Evolutionary conservation across 805 yeast species (phyloP), one percentile per base, ranked within the genome.

Genomic region (Groenewaldozyma salmanticensis): DNA sequence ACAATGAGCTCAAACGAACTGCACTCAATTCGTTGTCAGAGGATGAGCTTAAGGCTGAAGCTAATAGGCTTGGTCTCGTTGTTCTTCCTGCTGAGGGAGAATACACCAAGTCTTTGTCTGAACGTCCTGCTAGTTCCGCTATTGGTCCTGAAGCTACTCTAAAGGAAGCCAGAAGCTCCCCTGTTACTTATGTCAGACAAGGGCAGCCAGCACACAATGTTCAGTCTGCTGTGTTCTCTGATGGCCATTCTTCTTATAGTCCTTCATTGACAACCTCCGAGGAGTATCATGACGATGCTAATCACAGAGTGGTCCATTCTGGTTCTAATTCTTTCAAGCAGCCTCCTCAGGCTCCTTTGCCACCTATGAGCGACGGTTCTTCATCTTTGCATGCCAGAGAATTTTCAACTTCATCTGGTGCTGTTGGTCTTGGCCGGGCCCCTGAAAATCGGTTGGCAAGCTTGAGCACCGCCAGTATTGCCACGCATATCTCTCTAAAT

Each of bases 381-480:
- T 21, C 13, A 6, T 13, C 13, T 13, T 13, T 17, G 5, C 21
- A 15, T 21, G 31, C 11, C 7, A 21, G 34, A 20, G 20, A 19
- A 32, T 18, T 13, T 13, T 16, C 40, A 21, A 24, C 27, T 11
- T 29, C 15, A 9, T 24, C 22, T 4, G 37, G n/a, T 5, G 27
- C 42, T n/a, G 9, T 31, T 24, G 20, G 21, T 24, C 33, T n/a
- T 19, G 33, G 20, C 5, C 31, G 17, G n/a, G 16, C 33, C 11
- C 34, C n/a, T 5, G 36, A 24, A 24, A 24, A 22, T 7, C 17
- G 20, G 4, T 4, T 31, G 32, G 24, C 34, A 18, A 41, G 35
- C 19, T 16, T 42, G 33, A 43, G 48, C 16, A 47, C 47, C 22
- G 52, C 51, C 13, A 53, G 55, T 13, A 51, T 53, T 13, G 47